phyloP scores from a whole-genome alignment of 2,329 filamentous ascomycete genomes.

The Penicillium crustosum region DNA sequence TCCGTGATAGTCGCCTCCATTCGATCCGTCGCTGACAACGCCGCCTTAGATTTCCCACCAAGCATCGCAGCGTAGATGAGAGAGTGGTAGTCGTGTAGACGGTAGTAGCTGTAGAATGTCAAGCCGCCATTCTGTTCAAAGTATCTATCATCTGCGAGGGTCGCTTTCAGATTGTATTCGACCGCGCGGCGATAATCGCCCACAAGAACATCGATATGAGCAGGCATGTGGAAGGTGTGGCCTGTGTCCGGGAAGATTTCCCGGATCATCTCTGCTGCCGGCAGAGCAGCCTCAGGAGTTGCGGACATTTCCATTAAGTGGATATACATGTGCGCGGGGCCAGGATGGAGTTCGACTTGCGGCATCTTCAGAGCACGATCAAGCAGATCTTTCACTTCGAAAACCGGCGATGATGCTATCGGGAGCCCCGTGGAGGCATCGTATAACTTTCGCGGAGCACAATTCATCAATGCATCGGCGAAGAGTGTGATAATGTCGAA shows the following conservation, averaged over 20 bases:
- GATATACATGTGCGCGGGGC: conserved; percentile 71
- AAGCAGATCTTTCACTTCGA: conserved; percentile 58
- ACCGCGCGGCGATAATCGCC: conserved; percentile 70
- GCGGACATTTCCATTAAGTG: conserved; percentile 75
- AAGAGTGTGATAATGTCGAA: conserved; percentile 63
- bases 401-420: conserved; percentile 49
- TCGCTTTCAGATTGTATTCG: conserved; percentile 64
- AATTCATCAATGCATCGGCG: conserved; percentile 64
- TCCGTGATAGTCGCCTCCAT: conserved; percentile 65
- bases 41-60: conserved; percentile 61
- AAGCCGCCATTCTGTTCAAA: conserved; percentile 55
- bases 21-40: conserved; percentile 57
- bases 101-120: conserved; percentile 75
- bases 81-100: conserved; percentile 72
- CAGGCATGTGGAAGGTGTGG: conserved; percentile 73
- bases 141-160: conserved; percentile 66
- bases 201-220: conserved; percentile 69
- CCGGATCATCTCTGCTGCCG: conserved; percentile 61
- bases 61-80: conserved; percentile 76
- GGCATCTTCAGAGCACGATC: conserved; percentile 56
- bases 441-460: conserved; percentile 64
- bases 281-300: conserved; percentile 60
- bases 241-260: conserved; percentile 65
- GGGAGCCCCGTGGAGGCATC: conserved; percentile 51
- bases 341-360: conserved; percentile 59